Evolutionary conservation across 139 green algal species (phyloP).

Genomic region (Chlamydomonas asymmetrica): DNA sequence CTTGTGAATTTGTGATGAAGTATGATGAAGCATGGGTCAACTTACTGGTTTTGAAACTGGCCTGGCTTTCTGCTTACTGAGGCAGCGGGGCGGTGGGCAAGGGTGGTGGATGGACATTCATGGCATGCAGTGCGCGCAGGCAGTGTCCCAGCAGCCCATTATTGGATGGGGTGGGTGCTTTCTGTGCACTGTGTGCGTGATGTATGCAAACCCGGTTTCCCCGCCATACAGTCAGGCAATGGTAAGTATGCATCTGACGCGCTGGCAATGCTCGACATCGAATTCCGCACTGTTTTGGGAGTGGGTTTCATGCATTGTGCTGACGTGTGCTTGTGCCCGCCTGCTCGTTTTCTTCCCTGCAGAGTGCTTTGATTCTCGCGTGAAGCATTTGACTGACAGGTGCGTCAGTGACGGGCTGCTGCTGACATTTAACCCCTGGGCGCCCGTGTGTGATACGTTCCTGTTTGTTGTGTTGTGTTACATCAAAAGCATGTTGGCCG

Average conservation of each 20-base stretch:
- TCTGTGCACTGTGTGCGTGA: too few relatives aligned
- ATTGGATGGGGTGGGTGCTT: not conserved
- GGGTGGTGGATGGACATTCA: too few relatives aligned
- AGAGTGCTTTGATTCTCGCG: constrained; percentile 14
- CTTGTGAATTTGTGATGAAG: not conserved
- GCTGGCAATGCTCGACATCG: too few relatives aligned
- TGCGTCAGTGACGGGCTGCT: too few relatives aligned
- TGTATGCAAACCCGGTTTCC: too few relatives aligned
- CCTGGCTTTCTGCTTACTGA: too few relatives aligned
- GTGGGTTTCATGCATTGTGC: not conserved
- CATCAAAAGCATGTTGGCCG: too few relatives aligned
- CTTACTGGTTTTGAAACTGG: too few relatives aligned
- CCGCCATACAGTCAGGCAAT: not conserved
- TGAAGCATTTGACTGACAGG: constrained; percentile 18
- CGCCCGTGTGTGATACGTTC: too few relatives aligned
- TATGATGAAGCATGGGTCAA: not conserved
- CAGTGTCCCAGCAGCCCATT: not conserved
- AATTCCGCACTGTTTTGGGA: not conserved
- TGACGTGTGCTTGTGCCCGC: not conserved
- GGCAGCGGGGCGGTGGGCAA: too few relatives aligned
- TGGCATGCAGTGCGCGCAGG: too few relatives aligned
- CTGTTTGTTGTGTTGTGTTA: too few relatives aligned
- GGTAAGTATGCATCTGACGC: not conserved
- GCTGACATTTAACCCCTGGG: constrained; percentile 14
- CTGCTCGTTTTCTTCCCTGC: not conserved